These are phyloP conservation scores for Solanum dulcamara DNA, from an alignment of 257 asterid species.

Conservation along the genomic window DNA sequence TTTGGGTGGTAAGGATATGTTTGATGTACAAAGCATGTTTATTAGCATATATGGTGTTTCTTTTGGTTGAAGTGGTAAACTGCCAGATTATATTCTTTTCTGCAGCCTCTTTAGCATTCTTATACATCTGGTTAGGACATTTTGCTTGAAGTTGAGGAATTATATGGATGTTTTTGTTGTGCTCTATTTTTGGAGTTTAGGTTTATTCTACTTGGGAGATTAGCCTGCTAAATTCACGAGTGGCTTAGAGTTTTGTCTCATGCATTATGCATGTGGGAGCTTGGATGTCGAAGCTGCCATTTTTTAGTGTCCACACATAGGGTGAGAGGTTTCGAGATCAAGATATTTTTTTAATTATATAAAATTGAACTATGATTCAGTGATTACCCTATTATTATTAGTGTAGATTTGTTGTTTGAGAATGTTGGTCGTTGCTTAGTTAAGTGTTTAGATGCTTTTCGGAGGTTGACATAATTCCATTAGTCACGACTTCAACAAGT, in stretches of 20 bases:
- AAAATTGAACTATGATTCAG: neutral
- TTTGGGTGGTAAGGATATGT: conserved; percentile 38
- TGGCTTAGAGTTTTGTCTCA: neutral
- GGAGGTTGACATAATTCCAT: neutral
- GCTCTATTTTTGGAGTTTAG: neutral
- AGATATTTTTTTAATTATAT: neutral
- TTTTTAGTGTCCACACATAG: neutral
- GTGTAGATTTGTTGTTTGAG: neutral
- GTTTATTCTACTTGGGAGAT: neutral
- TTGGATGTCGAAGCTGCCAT: neutral
- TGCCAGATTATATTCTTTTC: neutral
- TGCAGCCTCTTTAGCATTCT: neutral
- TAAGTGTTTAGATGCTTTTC: neutral
- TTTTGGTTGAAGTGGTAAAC: neutral
- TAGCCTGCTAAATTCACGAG: neutral
- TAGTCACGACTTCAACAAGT: neutral
- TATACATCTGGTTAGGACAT: neutral
- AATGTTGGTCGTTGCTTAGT: neutral
- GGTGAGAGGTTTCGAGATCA: neutral
- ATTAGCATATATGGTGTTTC: neutral
- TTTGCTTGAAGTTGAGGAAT: neutral
- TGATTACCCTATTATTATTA: neutral
- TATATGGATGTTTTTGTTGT: neutral
- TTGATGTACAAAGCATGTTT: conserved; percentile 24
- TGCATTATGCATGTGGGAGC: neutral